Base-by-base conservation (phyloP, 2,329 filamentous ascomycete species). In the Sporothrix mexicana region DNA sequence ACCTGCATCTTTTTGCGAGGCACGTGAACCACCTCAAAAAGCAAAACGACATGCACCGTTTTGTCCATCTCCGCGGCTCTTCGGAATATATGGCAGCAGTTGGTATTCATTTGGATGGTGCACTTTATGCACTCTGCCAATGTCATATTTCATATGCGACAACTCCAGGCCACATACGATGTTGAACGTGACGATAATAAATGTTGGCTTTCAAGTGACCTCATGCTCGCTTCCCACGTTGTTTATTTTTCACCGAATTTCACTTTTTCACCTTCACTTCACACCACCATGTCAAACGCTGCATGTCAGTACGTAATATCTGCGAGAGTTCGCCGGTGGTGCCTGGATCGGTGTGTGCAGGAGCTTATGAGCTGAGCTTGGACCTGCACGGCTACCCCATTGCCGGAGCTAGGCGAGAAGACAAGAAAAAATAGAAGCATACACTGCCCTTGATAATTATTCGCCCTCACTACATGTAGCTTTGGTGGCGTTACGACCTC, bases 21-120 rank as follows among this genome's bases (percentile, higher is more conserved):
- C 62, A 67, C 43, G 15, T 67, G 62, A 25, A 23, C 43, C 62
- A 25, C 20, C 15, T 23, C 13, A 23, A 36, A 45, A 36, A 3
- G 15, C n/a, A 36, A 30, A 30, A 53, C 64, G 23, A 7, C 12
- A 13, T 36, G 45, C 30, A 30, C 51, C 49, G 67, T 59, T 59
- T 61, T 45, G 8, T 3, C 68, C 68, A 70, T 70, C 53, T 70
- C 68, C 68, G 68, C 68, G 68, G 68, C 30, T 12, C 20, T 13
- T 20, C 25, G 47, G 47, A 53, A 23, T 67, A 51, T 67, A 3
- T 3, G 43, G 62, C n/a, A 43, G 59, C n/a, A 45, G 8, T 25
- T 25, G 20, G 20, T 20, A 9, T 9, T 9, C 9, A 47, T 47
- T 12, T 47, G 13, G 15, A 47, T 9, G 10, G 4, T 7, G 36